These are phyloP conservation scores for Rhizodiscina lignyota DNA, from an alignment of 495 filamentous ascomycete genomes.

Conservation along the genomic window DNA sequence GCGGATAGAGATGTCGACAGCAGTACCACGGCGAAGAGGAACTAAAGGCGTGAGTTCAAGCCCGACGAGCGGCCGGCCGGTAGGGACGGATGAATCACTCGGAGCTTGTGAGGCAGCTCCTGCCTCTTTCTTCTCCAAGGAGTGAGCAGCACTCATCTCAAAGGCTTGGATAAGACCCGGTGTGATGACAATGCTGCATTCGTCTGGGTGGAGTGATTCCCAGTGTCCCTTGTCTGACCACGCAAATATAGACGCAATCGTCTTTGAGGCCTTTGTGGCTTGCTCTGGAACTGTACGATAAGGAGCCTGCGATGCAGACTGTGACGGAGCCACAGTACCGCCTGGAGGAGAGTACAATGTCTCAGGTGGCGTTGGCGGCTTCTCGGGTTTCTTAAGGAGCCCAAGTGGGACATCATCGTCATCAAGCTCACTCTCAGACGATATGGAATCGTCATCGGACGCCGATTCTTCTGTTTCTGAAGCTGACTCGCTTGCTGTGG, in stretches of 20 bases:
- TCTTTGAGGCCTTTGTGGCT: constrained; percentile 40
- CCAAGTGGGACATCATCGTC: not conserved
- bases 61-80: constrained; percentile 47
- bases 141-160: constrained; percentile 37
- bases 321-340: constrained; percentile 50
- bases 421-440: constrained; percentile 2
- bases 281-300: constrained; percentile 39
- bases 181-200: constrained; percentile 64
- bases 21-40: constrained; percentile 72
- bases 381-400: not conserved
- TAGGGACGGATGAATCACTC: constrained; percentile 15
- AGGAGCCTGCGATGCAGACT: constrained; percentile 56
- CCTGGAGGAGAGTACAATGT: constrained; percentile 29
- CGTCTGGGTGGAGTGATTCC: constrained; percentile 58
- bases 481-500: constrained; percentile 47
- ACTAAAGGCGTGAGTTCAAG: constrained; percentile 80
- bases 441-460: constrained; percentile 10
- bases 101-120: too few relatives aligned
- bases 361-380: constrained; percentile 16
- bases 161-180: constrained; percentile 80
- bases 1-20: constrained; percentile 82
- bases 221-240: constrained; percentile 74
- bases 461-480: constrained; percentile 24
- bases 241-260: constrained; percentile 54
- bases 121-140: constrained; percentile 17